Conservation (phyloP, 129 eudicot species). For the Lonicera japonica region DNA sequence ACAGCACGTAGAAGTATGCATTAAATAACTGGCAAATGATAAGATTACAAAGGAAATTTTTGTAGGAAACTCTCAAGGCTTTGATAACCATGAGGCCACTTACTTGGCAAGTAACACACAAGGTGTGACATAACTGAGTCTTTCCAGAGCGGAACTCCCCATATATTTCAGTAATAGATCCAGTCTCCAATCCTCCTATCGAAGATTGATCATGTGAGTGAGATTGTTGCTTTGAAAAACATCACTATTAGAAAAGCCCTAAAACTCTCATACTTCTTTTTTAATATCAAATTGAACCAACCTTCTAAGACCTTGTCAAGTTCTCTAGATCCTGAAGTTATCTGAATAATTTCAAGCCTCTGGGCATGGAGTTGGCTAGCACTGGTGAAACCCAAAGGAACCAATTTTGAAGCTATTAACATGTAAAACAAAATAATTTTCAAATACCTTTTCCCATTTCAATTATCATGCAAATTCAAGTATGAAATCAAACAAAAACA, state of each 20-base stretch:
- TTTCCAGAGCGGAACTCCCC: conserved; percentile 96
- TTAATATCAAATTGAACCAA: conserved; percentile 15
- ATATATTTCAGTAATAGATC: conserved; percentile 85
- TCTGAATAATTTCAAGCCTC: conserved; percentile 83
- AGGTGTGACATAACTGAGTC: conserved; percentile 95
- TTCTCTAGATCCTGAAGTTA: conserved; percentile 86
- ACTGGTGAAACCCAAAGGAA: conserved; percentile 95
- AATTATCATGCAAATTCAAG: too few relatives aligned
- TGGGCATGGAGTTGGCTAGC: conserved; percentile 87
- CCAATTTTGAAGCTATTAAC: conserved; percentile 75
- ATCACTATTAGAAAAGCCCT: not conserved
- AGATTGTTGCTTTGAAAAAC: too few relatives aligned
- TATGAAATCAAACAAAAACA: not conserved
- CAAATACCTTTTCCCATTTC: conserved; percentile 1
- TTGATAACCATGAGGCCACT: too few relatives aligned
- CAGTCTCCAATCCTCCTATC: conserved; percentile 88
- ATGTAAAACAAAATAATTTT: conserved; percentile 2
- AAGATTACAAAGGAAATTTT: too few relatives aligned
- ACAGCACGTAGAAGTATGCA: too few relatives aligned
- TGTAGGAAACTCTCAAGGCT: too few relatives aligned
- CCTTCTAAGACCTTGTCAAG: conserved; percentile 94
- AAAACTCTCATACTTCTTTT: not conserved
- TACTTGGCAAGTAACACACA: conserved; percentile 84
- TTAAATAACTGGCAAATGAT: too few relatives aligned
- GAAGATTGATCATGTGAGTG: too few relatives aligned